A percentile compares a stretch with the other conserved stretches of the same genome.
Conservation (phyloP, 495 filamentous ascomycete genomes). For the Chaetomidium leptoderma region DNA sequence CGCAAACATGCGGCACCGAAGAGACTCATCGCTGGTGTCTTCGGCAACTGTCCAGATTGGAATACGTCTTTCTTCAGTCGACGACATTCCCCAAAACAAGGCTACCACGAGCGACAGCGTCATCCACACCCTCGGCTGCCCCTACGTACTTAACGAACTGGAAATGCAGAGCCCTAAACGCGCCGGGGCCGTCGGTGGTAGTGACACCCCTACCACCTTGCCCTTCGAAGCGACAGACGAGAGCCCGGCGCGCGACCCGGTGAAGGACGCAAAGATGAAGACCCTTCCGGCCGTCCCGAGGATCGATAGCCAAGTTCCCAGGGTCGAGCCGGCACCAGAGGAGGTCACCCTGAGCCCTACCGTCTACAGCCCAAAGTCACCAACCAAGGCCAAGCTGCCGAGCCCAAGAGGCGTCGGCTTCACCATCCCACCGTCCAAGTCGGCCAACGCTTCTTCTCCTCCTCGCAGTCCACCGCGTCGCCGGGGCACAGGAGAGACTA, state of each 20-base stretch:
- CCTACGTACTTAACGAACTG: constrained; percentile 22
- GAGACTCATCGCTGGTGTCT: constrained; percentile 44
- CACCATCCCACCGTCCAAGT: constrained; percentile 20
- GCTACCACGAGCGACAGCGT: constrained; percentile 21
- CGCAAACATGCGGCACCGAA: constrained; percentile 33
- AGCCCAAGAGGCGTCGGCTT: constrained; percentile 46
- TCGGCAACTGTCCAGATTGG: constrained; percentile 49
- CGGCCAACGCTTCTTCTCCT: constrained; percentile 17
- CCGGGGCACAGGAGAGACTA: constrained; percentile 16
- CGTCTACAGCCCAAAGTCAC: constrained; percentile 41
- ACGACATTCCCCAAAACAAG: constrained; percentile 34
- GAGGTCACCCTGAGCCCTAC: constrained; percentile 37
- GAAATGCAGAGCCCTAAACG: constrained; percentile 21
- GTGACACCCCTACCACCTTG: constrained; percentile 8
- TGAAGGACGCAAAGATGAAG: constrained; percentile 37
- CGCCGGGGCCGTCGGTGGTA: constrained; percentile 28
- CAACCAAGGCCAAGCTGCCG: constrained; percentile 40
- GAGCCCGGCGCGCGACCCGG: constrained; percentile 21
- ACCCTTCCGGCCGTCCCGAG: constrained; percentile 34
- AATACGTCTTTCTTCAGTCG: constrained; percentile 44
- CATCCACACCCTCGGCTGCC: constrained; percentile 36
- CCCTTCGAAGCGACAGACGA: constrained; percentile 9
- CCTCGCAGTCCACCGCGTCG: constrained; percentile 20
- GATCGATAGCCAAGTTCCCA: constrained; percentile 7
- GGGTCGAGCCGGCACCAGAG: constrained; percentile 13